Base-by-base conservation (phyloP, 2,329 filamentous ascomycete species). In the Colletotrichum viniferum region DNA sequence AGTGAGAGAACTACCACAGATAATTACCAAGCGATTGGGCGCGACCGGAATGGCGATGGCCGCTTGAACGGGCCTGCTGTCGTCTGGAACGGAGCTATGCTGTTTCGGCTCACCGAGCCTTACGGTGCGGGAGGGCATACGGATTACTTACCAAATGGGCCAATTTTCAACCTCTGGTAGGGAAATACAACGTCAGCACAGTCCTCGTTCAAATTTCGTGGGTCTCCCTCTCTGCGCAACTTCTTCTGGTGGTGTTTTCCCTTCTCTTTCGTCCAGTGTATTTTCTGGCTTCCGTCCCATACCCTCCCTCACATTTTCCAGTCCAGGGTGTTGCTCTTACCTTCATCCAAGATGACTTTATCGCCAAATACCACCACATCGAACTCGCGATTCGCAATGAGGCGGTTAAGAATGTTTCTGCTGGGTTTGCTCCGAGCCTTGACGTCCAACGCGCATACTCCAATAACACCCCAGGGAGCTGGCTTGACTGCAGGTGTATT, bases 351-450 rank as follows among this genome's bases (percentile, higher is more conserved):
- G 79, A 99, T 99, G 58, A 98, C 96, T 86, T 99, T 99, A 87
- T 99, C 97, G 63, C 97, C 97, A 86, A 99, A 99, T 14, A 99
- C 96, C 77, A 98, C 94, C 28, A 98, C 96, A 81, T 99, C 96
- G 81, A 99, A 98, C 80, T 98, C 96, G 65, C 93, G 92, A 78
- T 97, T 96, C 38, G 94, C 92, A 78, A 98, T 96, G 24, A 99
- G 89, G 66, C 96, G 92, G 81, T 98, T 98, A 75, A 99, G 87
- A 79, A 99, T 99, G 81, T 98, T 98, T 78, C 97, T 91, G 82
- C 96, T 98, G 2, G 97, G 97, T 85, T 98, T 98, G 88, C 96
- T 98, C 81, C 97, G 92, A 43, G 97, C 97, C 86, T 99, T 99
- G 79, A 96, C 91, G 85, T 99, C 97, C 74, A 99, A 88, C 26